phyloP scores from a whole-genome alignment of 352 stramenopile species.

The Aphanomyces cochlioides region DNA sequence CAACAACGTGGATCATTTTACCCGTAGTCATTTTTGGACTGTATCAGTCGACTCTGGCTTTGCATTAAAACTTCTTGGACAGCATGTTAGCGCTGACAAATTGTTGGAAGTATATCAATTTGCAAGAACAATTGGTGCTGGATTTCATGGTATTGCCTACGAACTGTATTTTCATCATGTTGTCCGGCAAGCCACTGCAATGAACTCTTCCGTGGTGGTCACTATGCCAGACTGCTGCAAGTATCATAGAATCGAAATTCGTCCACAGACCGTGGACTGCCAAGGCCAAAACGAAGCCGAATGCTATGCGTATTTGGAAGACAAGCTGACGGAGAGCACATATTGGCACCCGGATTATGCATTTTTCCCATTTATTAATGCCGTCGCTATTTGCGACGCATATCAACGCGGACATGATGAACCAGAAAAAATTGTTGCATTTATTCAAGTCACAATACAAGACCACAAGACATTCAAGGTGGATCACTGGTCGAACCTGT shows the following conservation, averaged over 20 bases:
- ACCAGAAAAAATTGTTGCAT: neutral
- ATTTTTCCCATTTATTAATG: neutral
- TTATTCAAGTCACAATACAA: neutral
- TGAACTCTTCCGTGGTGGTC: neutral
- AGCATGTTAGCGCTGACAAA: neutral
- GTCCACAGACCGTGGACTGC: neutral
- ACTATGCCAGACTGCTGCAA: neutral
- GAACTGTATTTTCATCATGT: neutral
- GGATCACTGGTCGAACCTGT: neutral
- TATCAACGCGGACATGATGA: neutral
- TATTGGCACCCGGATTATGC: neutral
- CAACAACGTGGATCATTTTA: neutral
- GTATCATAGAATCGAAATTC: neutral
- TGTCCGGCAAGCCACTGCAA: neutral
- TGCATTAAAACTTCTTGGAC: neutral
- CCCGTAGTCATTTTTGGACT: neutral
- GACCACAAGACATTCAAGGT: neutral
- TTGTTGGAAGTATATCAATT: slow-evolving; percentile 1
- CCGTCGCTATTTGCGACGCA: neutral
- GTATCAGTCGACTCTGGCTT: neutral
- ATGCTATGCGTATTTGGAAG: neutral
- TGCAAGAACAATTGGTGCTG: neutral
- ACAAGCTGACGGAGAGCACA: neutral
- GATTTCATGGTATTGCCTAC: slow-evolving; percentile 1
- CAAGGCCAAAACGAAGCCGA: neutral